Conservation (phyloP, 2,329 filamentous ascomycete species). For the Verticillium longisporum region DNA sequence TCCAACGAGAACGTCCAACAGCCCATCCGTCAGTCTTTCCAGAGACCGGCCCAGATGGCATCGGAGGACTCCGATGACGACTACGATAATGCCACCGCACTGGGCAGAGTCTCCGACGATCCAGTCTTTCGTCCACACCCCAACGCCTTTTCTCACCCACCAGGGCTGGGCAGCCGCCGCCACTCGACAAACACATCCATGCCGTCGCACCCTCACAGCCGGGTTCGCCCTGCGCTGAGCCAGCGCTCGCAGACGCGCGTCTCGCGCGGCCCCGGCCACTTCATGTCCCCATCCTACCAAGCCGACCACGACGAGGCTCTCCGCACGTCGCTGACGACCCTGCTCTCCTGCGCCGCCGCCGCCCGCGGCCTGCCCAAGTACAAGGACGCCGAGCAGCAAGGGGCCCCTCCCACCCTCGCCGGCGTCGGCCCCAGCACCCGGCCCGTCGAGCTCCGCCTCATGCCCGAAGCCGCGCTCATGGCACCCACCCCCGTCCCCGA, state of each 20-base stretch:
- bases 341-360: slow-evolving; percentile 90
- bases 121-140: slow-evolving; percentile 75
- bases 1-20: slow-evolving; percentile 46
- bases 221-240: slow-evolving; percentile 42
- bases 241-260: slow-evolving; percentile 40
- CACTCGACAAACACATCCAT: slow-evolving; percentile 43
- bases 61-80: slow-evolving; percentile 44
- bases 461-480: slow-evolving; percentile 55
- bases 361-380: slow-evolving; percentile 73
- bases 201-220: slow-evolving; percentile 41
- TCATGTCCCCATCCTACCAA: slow-evolving; percentile 68
- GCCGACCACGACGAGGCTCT: slow-evolving; percentile 90
- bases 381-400: slow-evolving; percentile 30
- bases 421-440: slow-evolving; percentile 40
- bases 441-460: slow-evolving; percentile 51
- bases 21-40: slow-evolving; percentile 18
- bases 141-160: slow-evolving; percentile 86
- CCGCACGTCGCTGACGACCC: slow-evolving; percentile 85
- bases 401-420: slow-evolving; percentile 21
- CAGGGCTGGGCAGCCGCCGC: slow-evolving; percentile 40
- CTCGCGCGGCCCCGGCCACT: slow-evolving; percentile 45
- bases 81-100: slow-evolving; percentile 75
- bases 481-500: slow-evolving; percentile 15
- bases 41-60: slow-evolving; percentile 28
- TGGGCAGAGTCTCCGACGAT: slow-evolving; percentile 54